Base-by-base conservation (phyloP, 2,329 filamentous ascomycete genomes). In the Balansia obtecta region DNA sequence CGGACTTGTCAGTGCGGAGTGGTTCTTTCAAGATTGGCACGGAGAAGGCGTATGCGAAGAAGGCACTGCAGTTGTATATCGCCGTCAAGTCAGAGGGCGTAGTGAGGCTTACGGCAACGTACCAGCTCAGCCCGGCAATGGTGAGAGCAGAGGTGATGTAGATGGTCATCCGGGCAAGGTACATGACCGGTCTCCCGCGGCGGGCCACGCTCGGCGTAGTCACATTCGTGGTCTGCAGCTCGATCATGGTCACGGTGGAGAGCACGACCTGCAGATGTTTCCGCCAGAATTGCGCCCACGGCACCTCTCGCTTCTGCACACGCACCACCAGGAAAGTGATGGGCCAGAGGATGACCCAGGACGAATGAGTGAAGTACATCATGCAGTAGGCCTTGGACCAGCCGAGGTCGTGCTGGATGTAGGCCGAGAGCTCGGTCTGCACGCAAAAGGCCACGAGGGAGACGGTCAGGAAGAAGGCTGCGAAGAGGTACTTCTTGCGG, bases 321-420 rank as follows among this genome's bases (percentile, higher is more conserved):
- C 91, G 83, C 54, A 97, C 73, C 47, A 95, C 77, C 22, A 86
- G 67, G 37, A 98, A 78, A 67, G 95, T 89, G 11, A 79, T 70
- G 0, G 90, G 91, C 88, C 89, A 98, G 22, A 98, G 76, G 46
- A 97, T 69, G 10, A 83, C 67, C 93, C 93, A 98, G 2, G 89
- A 95, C 50, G 91, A 86, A 70, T 98, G 93, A 11, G 93, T 98
- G 57, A 98, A 76, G 69, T 95, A 96, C 75, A 98, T 80, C 93
- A 98, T 98, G 74, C 88, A 95, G 71, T 96, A 98, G n/a, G 93
- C 88, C 72, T 98, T 98, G 70, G 94, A 81, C 93, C 93, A 98
- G 55, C 86, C 82, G 55, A 96, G 70, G 53, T 93, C 83, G 65
- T 91, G 84, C 71, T 97, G 91, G 54, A 98, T 93, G 69, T 96